Percentiles rank a stretch among this genome's conserved stretches.
Conservation (phyloP, 176 grass and related monocot genomes). For the Rhynchospora pubera region DNA sequence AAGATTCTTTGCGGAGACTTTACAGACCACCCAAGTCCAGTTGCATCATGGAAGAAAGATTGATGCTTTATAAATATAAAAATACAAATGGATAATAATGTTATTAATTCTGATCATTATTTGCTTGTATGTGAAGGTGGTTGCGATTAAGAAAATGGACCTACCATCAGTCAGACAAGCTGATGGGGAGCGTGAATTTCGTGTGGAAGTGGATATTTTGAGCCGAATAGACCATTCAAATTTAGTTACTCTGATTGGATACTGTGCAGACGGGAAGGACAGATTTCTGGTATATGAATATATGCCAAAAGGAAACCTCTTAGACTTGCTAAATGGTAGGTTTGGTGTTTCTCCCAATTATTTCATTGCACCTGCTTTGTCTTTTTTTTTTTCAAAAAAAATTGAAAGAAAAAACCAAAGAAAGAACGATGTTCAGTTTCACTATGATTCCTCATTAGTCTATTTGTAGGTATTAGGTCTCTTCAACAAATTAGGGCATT, state of each 20-base stretch:
- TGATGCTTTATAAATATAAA: not conserved
- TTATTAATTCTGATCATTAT: slow-evolving; percentile 6
- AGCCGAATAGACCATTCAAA: slow-evolving; percentile 91
- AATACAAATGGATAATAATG: no score
- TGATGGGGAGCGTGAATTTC: slow-evolving; percentile 89
- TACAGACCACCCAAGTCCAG: not conserved
- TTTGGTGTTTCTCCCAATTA: not conserved
- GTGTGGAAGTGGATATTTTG: slow-evolving; percentile 94
- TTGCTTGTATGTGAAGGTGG: slow-evolving; percentile 38
- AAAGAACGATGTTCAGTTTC: not conserved
- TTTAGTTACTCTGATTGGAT: slow-evolving; percentile 79
- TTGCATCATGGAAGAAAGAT: not conserved
- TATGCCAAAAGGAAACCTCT: slow-evolving; percentile 92
- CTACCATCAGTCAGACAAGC: slow-evolving; percentile 54
- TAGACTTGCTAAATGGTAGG: slow-evolving; percentile 64
- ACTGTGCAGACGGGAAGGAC: slow-evolving; percentile 94
- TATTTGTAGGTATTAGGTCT: not conserved
- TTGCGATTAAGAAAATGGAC: slow-evolving; percentile 99
- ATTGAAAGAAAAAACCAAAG: not conserved
- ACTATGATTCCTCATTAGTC: not conserved
- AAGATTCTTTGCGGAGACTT: not conserved
- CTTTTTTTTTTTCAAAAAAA: not conserved
- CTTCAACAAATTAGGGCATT: not conserved
- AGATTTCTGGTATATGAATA: slow-evolving; percentile 93
- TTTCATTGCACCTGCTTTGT: not conserved